Percentiles rank a stretch among this genome's conserved stretches.
Conservation (phyloP, 805 yeast species). For the baker's yeast (Saccharomyces cerevisiae) region DNA sequence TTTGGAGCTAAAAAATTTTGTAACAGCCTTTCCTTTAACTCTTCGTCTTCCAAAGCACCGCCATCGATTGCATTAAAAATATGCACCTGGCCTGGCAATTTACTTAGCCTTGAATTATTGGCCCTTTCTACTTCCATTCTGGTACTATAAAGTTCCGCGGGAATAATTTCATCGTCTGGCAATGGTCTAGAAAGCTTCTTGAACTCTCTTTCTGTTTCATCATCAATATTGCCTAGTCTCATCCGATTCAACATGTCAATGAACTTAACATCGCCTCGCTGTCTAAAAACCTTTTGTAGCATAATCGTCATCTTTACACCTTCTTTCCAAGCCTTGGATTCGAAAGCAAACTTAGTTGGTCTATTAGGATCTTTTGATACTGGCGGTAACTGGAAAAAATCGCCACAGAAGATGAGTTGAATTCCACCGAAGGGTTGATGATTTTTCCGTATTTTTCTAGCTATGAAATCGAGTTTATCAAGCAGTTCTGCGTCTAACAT, state of each 20-base stretch:
- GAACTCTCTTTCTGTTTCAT: constrained; percentile 43
- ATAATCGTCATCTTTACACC: constrained; percentile 51
- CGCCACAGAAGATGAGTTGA: constrained; percentile 70
- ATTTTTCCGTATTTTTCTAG: constrained; percentile 40
- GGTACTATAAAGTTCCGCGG: constrained; percentile 70
- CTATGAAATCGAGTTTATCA: constrained; percentile 56
- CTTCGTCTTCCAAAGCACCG: constrained; percentile 39
- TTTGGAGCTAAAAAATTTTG: constrained; percentile 57
- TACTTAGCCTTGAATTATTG: constrained; percentile 42
- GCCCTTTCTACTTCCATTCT: constrained; percentile 65
- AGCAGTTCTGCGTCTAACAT: constrained; percentile 69
- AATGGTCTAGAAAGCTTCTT: constrained; percentile 44
- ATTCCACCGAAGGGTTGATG: constrained; percentile 69
- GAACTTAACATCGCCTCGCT: constrained; percentile 62
- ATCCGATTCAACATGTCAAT: constrained; percentile 69
- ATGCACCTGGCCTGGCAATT: constrained; percentile 38
- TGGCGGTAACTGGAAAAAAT: constrained; percentile 77
- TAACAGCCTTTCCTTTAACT: constrained; percentile 38
- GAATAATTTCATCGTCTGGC: constrained; percentile 51
- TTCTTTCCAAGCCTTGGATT: constrained; percentile 52
- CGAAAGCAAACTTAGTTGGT: constrained; percentile 51
- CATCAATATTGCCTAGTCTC: constrained; percentile 52
- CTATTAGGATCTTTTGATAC: constrained; percentile 25
- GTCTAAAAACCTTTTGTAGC: constrained; percentile 62
- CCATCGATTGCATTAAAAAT: constrained; percentile 47